Evolutionary conservation across 2,329 filamentous ascomycete species (phyloP).

Genomic region (Colletotrichum liriopes): DNA sequence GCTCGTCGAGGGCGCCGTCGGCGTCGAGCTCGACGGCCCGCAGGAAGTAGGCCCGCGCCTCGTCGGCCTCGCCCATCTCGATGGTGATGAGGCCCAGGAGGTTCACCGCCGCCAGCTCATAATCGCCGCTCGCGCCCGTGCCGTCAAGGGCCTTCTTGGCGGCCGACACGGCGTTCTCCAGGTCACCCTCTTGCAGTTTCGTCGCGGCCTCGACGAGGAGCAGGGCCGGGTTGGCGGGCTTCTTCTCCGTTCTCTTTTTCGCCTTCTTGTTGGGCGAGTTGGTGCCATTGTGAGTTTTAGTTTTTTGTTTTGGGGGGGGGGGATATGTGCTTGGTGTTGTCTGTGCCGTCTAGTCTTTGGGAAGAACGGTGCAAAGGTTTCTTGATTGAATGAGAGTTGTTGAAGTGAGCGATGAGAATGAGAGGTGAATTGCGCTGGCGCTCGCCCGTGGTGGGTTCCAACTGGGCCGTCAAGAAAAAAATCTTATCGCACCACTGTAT

Average conservation of each 20-base stretch:
- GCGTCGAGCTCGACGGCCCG: conserved; percentile 83
- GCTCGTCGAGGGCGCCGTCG: conserved; percentile 79
- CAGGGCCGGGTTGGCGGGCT: conserved; percentile 47
- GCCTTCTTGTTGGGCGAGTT: conserved; percentile 56
- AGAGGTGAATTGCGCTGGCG: conserved; percentile 14
- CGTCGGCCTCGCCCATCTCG: conserved; percentile 85
- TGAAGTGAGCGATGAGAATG: conserved; percentile 19
- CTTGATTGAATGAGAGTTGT: not conserved
- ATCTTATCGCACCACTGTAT: conserved; percentile 35
- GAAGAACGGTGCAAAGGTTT: not conserved
- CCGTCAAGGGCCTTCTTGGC: conserved; percentile 61
- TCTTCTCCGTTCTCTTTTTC: conserved; percentile 51
- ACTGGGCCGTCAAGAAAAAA: conserved; percentile 34
- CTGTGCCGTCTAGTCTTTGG: not conserved
- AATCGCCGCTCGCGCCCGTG: conserved; percentile 62
- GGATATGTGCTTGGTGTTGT: not conserved
- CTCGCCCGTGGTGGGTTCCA: conserved; percentile 21
- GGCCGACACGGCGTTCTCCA: conserved; percentile 57
- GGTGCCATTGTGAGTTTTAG: conserved; percentile 55
- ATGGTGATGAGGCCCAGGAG: conserved; percentile 87
- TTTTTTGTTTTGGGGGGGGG: not conserved
- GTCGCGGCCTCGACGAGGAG: conserved; percentile 59
- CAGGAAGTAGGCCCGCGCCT: conserved; percentile 80
- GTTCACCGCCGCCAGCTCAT: conserved; percentile 77
- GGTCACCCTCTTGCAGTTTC: conserved; percentile 59